Percentiles rank a stretch among this genome's conserved stretches.
Evolutionary conservation across 805 yeast species (phyloP).

Genomic region (Alloascoidea africana): DNA sequence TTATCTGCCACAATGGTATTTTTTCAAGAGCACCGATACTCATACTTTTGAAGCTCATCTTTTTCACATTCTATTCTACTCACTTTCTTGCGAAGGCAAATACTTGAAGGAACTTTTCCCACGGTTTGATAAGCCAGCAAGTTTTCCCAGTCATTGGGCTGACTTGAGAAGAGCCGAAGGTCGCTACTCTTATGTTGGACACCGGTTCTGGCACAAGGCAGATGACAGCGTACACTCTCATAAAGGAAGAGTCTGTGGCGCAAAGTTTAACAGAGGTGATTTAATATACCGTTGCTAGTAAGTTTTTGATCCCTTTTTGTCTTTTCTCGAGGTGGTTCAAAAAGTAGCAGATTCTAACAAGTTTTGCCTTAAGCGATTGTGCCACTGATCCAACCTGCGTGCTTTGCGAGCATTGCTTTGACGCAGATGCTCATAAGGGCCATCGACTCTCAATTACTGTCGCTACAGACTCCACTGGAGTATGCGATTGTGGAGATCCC

Average conservation of each 20-base stretch:
- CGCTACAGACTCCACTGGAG: constrained; percentile 35
- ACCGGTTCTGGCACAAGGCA: too few relatives aligned
- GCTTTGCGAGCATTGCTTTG: constrained; percentile 58
- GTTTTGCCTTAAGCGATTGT: too few relatives aligned
- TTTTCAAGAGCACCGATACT: too few relatives aligned
- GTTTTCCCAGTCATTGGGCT: too few relatives aligned
- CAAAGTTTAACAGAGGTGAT: constrained; percentile 42
- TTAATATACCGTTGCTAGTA: constrained; percentile 56
- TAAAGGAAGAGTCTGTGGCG: constrained; percentile 52
- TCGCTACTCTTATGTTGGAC: too few relatives aligned
- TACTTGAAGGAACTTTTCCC: neutral
- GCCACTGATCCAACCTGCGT: constrained; percentile 71
- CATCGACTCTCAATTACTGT: constrained; percentile 46
- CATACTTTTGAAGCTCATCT: too few relatives aligned
- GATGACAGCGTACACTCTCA: constrained; percentile 23
- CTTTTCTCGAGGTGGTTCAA: too few relatives aligned
- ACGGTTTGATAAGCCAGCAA: too few relatives aligned
- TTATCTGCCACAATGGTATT: too few relatives aligned
- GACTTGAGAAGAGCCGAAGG: too few relatives aligned
- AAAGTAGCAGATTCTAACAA: too few relatives aligned
- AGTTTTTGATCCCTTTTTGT: too few relatives aligned
- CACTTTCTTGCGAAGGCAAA: neutral
- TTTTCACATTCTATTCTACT: neutral
- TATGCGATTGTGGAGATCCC: constrained; percentile 63
- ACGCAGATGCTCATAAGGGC: constrained; percentile 47